phyloP scores from a whole-genome alignment of 2,329 filamentous ascomycete species.

The Sporothrix euskadiensis region DNA sequence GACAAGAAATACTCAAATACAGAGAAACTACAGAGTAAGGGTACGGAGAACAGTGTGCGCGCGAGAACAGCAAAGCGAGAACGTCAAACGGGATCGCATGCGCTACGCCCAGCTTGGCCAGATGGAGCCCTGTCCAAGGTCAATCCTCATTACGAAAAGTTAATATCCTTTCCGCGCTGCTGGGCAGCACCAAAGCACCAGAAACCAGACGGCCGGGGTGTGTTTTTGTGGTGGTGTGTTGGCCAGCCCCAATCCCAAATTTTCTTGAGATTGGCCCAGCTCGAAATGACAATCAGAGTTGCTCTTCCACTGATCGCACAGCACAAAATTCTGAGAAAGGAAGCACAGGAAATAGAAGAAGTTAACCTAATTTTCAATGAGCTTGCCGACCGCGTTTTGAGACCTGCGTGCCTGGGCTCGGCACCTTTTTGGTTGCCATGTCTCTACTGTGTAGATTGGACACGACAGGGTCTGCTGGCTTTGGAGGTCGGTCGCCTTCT shows the following conservation, averaged over 20 bases:
- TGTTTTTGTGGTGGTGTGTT: not conserved
- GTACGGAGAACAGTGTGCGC: not conserved
- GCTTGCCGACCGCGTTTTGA: conserved; percentile 10
- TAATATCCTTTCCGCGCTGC: conserved; percentile 15
- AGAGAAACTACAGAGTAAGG: too few relatives aligned
- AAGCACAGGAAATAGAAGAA: not conserved
- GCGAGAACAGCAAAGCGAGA: not conserved
- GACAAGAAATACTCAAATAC: not conserved
- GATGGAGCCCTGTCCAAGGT: not conserved
- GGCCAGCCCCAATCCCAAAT: not conserved
- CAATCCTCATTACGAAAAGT: conserved; percentile 24
- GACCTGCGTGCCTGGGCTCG: conserved; percentile 1
- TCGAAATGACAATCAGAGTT: not conserved
- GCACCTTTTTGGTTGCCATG: conserved; percentile 15
- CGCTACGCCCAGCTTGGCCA: not conserved
- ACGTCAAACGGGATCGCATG: not conserved
- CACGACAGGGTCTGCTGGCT: not conserved
- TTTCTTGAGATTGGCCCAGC: not conserved
- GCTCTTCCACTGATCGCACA: not conserved
- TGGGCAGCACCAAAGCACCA: not conserved
- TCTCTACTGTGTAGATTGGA: not conserved
- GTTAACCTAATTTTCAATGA: not conserved
- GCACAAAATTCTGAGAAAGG: not conserved
- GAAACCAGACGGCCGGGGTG: not conserved
- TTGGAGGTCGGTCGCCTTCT: not conserved